phyloP scores from a whole-genome alignment of 139 green algal species.

The Picochlorum sp. region DNA sequence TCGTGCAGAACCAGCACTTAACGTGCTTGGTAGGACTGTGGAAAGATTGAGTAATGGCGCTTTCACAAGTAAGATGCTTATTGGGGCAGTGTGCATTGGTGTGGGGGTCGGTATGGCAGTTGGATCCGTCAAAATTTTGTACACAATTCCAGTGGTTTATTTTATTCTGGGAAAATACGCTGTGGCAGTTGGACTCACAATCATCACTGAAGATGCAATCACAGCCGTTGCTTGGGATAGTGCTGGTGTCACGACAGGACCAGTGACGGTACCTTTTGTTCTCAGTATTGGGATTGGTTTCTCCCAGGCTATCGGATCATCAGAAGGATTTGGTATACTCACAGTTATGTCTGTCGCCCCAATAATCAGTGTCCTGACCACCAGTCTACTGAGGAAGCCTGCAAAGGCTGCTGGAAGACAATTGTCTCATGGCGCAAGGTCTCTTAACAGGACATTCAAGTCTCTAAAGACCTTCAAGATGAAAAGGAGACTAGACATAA shows the following conservation, averaged over 20 bases:
- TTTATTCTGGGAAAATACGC: conserved; percentile 39
- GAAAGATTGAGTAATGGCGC: conserved; percentile 17
- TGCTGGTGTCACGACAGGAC: conserved; percentile 10
- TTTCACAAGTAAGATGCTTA: conserved; percentile 32
- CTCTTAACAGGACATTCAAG: conserved; percentile 1
- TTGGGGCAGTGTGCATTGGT: conserved; percentile 28
- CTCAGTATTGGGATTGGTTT: conserved; percentile 26
- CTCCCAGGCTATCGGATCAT: conserved; percentile 5
- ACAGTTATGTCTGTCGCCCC: conserved; percentile 13
- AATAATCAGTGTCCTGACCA: conserved; percentile 13
- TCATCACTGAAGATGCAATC: conserved; percentile 19
- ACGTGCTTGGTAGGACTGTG: conserved; percentile 38
- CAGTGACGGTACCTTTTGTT: conserved; percentile 27
- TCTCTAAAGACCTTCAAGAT: neutral
- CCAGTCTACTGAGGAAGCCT: conserved; percentile 9
- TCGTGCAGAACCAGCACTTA: conserved; percentile 30
- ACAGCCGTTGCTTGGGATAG: conserved; percentile 34
- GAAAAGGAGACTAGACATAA: conserved; percentile 1
- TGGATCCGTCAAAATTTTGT: conserved; percentile 39
- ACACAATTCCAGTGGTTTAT: conserved; percentile 27
- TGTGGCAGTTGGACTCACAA: conserved; percentile 17
- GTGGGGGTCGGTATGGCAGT: conserved; percentile 23
- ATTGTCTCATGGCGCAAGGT: neutral
- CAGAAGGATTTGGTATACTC: conserved; percentile 26
- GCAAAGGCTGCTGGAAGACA: conserved; percentile 3